Conservation (phyloP, 208 protist genomes). For the Wallacemonas sp. region DNA sequence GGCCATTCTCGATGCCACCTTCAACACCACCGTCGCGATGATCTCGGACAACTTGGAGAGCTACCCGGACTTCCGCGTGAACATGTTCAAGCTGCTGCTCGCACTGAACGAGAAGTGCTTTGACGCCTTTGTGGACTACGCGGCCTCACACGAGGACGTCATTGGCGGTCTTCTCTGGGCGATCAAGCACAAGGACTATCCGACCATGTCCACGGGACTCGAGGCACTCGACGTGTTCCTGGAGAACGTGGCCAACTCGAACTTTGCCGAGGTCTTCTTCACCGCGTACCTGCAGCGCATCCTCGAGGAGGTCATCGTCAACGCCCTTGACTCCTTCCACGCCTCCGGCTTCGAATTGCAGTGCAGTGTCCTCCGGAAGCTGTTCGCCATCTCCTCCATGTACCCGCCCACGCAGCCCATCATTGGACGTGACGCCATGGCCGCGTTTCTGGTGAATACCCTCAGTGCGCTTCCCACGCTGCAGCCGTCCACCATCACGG, state of each 20-base stretch:
- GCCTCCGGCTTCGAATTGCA: constrained; percentile 77
- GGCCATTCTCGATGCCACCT: constrained; percentile 95
- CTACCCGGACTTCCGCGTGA: constrained; percentile 97
- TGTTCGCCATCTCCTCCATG: constrained; percentile 72
- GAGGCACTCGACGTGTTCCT: constrained; percentile 96
- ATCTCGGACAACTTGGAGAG: constrained; percentile 97
- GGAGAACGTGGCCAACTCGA: constrained; percentile 59
- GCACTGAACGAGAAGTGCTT: constrained; percentile 97
- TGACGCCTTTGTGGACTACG: constrained; percentile 75
- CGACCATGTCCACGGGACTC: constrained; percentile 90
- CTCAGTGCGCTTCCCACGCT: constrained; percentile 74
- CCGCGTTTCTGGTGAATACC: constrained; percentile 52
- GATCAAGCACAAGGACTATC: constrained; percentile 97
- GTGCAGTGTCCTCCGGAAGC: constrained; percentile 69
- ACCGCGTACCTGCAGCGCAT: constrained; percentile 79
- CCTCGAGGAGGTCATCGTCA: constrained; percentile 81
- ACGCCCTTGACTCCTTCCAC: constrained; percentile 84
- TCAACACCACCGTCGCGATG: constrained; percentile 98
- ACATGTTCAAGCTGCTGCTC: constrained; percentile 97
- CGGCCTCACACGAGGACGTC: constrained; percentile 71
- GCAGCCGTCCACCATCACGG: constrained; percentile 39
- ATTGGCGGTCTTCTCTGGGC: constrained; percentile 97
- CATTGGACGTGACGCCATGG: constrained; percentile 59
- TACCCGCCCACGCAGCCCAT: constrained; percentile 45
- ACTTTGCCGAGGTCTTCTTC: constrained; percentile 68